phyloP scores from a whole-genome alignment of 169 alveolate species.

The Eimeria acervulina region DNA sequence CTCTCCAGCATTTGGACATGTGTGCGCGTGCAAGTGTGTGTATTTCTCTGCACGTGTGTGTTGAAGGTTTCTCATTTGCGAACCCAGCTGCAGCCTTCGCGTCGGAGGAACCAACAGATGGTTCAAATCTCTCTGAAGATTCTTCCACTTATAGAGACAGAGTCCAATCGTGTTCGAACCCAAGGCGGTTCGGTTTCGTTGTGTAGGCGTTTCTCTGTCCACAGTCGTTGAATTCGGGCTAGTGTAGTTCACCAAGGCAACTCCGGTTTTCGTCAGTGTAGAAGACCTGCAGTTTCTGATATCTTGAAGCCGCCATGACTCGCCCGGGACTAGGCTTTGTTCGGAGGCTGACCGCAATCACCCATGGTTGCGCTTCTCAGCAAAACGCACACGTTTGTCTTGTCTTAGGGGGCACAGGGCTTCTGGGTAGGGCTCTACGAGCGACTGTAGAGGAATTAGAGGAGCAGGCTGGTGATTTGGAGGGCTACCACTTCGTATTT shows the following conservation, averaged over 20 bases:
- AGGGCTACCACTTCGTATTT: conserved; percentile 58
- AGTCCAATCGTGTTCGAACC: background rate
- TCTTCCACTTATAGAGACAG: background rate
- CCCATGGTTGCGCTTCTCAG: conserved; percentile 26
- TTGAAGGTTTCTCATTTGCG: background rate
- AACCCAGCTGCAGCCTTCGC: background rate
- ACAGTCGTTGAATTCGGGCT: background rate
- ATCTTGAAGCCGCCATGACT: conserved; percentile 20
- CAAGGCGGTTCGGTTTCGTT: background rate
- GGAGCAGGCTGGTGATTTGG: conserved; percentile 46
- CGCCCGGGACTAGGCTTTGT: conserved; percentile 47
- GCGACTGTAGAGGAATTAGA: conserved; percentile 55
- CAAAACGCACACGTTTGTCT: conserved; percentile 51
- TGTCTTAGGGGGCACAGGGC: conserved; percentile 84
- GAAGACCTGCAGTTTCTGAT: background rate
- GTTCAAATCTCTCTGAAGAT: background rate
- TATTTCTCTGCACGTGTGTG: background rate
- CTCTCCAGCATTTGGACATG: too few relatives aligned
- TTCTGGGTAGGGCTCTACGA: conserved; percentile 80
- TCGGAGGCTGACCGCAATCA: conserved; percentile 34
- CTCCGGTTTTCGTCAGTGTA: background rate
- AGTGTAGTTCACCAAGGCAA: background rate
- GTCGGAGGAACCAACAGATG: background rate
- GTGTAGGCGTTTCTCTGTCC: background rate
- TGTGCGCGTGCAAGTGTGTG: background rate